Conservation (phyloP, 768 basidiomycete species). For the Kwoniella newhampshirensis region DNA sequence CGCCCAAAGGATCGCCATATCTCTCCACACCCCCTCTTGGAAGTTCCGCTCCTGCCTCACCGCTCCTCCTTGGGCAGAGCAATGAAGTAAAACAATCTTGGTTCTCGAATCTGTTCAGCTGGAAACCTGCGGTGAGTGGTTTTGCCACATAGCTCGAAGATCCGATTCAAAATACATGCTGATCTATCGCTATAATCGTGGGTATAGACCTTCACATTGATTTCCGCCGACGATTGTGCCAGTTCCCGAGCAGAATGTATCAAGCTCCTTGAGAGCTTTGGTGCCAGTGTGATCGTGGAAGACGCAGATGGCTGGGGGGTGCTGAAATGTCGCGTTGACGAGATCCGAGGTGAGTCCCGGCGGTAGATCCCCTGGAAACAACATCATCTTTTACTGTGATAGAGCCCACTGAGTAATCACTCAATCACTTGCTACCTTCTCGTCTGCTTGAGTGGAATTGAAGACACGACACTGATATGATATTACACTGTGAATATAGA, state of each 20-base stretch:
- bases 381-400: too few relatives aligned
- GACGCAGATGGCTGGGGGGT: constrained; percentile 65
- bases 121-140: constrained; percentile 60
- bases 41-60: constrained; percentile 28
- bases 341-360: constrained; percentile 57
- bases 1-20: constrained; percentile 31
- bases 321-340: constrained; percentile 74
- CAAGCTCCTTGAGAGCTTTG: constrained; percentile 70
- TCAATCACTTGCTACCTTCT: too few relatives aligned
- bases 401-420: too few relatives aligned
- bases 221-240: constrained; percentile 55
- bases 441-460: too few relatives aligned
- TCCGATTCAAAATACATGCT: constrained; percentile 3
- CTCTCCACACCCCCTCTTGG: constrained; percentile 24
- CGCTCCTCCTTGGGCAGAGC: constrained; percentile 23
- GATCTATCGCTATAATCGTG: background rate
- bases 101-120: constrained; percentile 83
- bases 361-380: background rate
- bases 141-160: background rate
- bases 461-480: too few relatives aligned
- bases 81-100: constrained; percentile 65
- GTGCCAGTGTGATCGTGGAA: constrained; percentile 67
- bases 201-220: constrained; percentile 52
- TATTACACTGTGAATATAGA: too few relatives aligned
- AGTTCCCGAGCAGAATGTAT: constrained; percentile 74